These are phyloP conservation scores for Claviceps sp. DNA, from an alignment of 2,329 filamentous ascomycete species.

Conservation along the genomic window DNA sequence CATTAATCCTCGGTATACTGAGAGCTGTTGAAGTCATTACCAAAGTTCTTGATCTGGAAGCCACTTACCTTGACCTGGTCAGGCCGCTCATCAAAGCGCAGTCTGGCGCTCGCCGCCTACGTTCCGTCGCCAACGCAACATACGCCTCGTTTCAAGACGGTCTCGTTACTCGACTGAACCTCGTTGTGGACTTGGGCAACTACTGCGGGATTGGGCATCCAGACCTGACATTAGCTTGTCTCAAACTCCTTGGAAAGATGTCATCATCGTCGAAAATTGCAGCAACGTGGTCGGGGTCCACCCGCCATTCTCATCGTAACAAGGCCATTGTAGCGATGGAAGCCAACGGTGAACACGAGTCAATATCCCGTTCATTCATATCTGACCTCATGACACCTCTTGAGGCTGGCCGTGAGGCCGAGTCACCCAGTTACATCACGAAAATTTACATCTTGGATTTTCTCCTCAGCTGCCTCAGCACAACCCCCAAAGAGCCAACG, in stretches of 20 bases:
- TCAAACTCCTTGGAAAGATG: constrained; percentile 74
- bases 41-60: constrained; percentile 70
- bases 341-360: constrained; percentile 62
- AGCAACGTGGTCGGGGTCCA: constrained; percentile 49
- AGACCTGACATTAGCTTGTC: constrained; percentile 63
- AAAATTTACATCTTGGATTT: constrained; percentile 81
- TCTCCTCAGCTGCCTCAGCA: constrained; percentile 63
- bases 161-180: constrained; percentile 62
- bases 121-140: constrained; percentile 48
- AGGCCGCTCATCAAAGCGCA: constrained; percentile 62
- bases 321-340: constrained; percentile 83
- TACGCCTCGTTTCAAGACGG: constrained; percentile 89
- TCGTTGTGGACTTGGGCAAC: constrained; percentile 71
- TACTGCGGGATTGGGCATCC: constrained; percentile 80
- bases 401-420: constrained; percentile 58
- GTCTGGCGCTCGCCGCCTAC: constrained; percentile 40
- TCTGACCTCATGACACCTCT: constrained; percentile 54
- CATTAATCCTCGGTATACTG: constrained; percentile 65
- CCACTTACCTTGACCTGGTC: constrained; percentile 83
- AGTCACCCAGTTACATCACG: constrained; percentile 62
- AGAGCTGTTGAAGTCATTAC: constrained; percentile 75
- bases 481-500: constrained; percentile 63
- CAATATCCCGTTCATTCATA: constrained; percentile 62
- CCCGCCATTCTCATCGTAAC: constrained; percentile 54
- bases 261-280: constrained; percentile 73